Evolutionary conservation across 164 flowering plant species (phyloP), one percentile per base, ranked within the genome.

Genomic region (Aristolochia fimbriata): DNA sequence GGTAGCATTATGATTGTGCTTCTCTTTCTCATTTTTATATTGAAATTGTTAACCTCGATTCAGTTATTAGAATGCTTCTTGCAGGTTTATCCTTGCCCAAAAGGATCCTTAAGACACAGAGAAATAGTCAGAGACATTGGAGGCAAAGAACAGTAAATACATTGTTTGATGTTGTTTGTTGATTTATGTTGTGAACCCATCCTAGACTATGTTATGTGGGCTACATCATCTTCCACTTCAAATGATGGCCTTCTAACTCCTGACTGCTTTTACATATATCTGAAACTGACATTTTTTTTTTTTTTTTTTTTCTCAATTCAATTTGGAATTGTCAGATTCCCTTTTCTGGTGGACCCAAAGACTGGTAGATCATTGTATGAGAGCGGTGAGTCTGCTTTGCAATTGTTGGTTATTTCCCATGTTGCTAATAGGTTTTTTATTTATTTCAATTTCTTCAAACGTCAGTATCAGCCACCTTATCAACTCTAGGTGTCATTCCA

Each of bases 21-120:
- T 27, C 19, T 13, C 16, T 56, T 8, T 31, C 31, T n/a, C 12
- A 10, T 10, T 49, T 17, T 22, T 17, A 4, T 56, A n/a, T 14
- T 56, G 57, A 0, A 27, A 12, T 50, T 62, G 1, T 14, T 24
- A 20, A 1, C 50, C 13, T 4, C 63, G 47, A 31, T 49, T 59
- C 16, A 41, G 19, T 37, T 65, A 10, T 24, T 68, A 56, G 22
- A 31, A 23, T 13, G 20, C 30, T 43, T 51, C 15, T n/a, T 68
- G 67, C 75, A 87, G 94, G 75, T 87, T 33, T 87, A 76, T 75
- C 94, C 94, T 65, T 87, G 90, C 61, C 94, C 90, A 37, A 87
- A 87, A 73, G 90, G 94, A 47, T 87, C 94, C 55, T 57, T 70
- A 55, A 83, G 83, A 65, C 85, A 87, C 57, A 73, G 94, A 57